Evolutionary conservation across 1,139 yeast species (phyloP).

Genomic region (Debaryomyces coudertii): DNA sequence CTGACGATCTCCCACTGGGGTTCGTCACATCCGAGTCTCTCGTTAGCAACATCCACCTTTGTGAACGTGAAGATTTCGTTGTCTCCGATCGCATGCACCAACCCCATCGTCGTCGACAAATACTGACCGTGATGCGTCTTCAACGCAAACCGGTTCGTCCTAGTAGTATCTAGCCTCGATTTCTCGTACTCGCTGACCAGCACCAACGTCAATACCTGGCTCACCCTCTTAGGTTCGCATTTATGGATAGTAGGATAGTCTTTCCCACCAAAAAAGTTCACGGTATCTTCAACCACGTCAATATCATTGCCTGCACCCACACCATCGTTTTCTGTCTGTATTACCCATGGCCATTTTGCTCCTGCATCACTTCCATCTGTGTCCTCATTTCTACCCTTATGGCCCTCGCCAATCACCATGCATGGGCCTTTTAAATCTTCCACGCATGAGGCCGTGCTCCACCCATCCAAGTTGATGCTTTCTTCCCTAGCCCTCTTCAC

Average conservation of each 20-base stretch:
- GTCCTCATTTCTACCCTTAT: neutral
- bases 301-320: constrained; percentile 3
- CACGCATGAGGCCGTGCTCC: constrained; percentile 14
- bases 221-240: constrained; percentile 13
- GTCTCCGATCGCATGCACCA: constrained; percentile 11
- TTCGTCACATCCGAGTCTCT: neutral
- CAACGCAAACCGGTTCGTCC: constrained; percentile 11
- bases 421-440: constrained; percentile 18
- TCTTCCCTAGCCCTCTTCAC: neutral
- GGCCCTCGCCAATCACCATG: constrained; percentile 8
- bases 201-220: constrained; percentile 14
- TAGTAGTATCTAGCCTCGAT: constrained; percentile 7
- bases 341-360: neutral
- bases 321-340: neutral
- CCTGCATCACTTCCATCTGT: neutral
- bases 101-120: constrained; percentile 7
- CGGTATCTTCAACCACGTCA: constrained; percentile 5
- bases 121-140: constrained; percentile 8
- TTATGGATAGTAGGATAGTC: constrained; percentile 6
- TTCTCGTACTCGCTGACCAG: constrained; percentile 11
- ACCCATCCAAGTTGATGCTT: constrained; percentile 12
- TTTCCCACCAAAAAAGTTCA: constrained; percentile 11
- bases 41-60: neutral
- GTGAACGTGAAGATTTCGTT: constrained; percentile 11
- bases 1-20: constrained; percentile 9